Evolutionary conservation across 169 alveolate genomes (phyloP), one percentile per base, ranked within the genome.

Genomic region (Cryptosporidium ubiquitum): DNA sequence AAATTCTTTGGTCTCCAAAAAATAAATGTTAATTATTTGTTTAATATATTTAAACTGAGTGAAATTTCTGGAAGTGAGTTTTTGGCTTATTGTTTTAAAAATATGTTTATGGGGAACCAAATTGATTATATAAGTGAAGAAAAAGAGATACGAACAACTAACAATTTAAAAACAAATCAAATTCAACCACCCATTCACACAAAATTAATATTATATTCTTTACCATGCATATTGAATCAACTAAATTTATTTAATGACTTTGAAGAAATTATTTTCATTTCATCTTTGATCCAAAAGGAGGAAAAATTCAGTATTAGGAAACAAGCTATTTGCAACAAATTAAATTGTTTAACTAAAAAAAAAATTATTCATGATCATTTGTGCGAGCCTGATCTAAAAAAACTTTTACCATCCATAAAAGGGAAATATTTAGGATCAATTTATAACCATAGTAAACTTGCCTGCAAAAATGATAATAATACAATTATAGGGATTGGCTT

Each of bases 341-440:
- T 33, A 64, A 64, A 5, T 16, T 14, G 14, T 0, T 5, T 55
- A 26, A 55, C 66, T 5, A 51, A 51, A 2, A n/a, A 26, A n/a
- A 55, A 55, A 55, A 55, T n/a, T 5, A 23, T 23, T n/a, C 9
- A 55, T 23, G 10, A 55, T 55, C 0, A 6, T 16, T 20, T 26
- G 16, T 55, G 35, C 18, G 66, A 55, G 35, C 66, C 29, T 0
- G 66, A 55, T 5, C 2, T 55, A 2, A 55, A 55, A 55, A 55
- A 55, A 26, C 66, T 35, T n/a, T 9, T 7, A 64, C 71, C 71
- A 26, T 4, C 31, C 10, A 69, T 79, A 12, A 61, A 47, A 79
- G 89, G 89, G 1, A 61, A 79, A 26, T 79, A 79, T 61, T 44
- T 61, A 29, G 89, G 89, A 23, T 79, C 89, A 1, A 79, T 79